phyloP scores from a whole-genome alignment of 495 filamentous ascomycete genomes.

The Daldinia concentrica region DNA sequence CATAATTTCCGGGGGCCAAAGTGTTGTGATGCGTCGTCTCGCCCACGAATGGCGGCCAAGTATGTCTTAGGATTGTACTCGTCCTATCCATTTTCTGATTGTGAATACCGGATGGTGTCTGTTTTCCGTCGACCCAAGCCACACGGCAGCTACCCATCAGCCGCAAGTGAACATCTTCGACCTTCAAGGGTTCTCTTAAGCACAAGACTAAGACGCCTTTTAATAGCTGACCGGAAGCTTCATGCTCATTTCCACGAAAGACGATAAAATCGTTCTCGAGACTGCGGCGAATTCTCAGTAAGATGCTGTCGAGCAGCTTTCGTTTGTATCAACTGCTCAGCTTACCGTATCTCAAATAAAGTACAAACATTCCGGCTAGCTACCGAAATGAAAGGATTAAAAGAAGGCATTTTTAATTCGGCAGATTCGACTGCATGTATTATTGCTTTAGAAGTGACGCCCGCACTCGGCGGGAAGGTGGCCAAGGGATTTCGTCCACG shows the following conservation, averaged over 20 bases:
- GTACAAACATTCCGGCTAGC: slow-evolving; percentile 54
- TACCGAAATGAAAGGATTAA: slow-evolving; percentile 60
- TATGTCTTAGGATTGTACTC: slow-evolving; percentile 54
- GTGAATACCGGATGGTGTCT: slow-evolving; percentile 59
- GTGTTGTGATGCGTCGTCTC: slow-evolving; percentile 62
- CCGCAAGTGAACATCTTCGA: slow-evolving; percentile 76
- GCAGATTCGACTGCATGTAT: slow-evolving; percentile 33
- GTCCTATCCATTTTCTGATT: slow-evolving; percentile 59
- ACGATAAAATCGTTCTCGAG: slow-evolving; percentile 82
- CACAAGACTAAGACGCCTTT: slow-evolving; percentile 81
- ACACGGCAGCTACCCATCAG: slow-evolving; percentile 76
- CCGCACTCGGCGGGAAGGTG: slow-evolving; percentile 32
- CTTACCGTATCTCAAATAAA: slow-evolving; percentile 66
- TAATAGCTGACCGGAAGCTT: slow-evolving; percentile 77
- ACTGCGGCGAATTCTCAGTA: slow-evolving; percentile 54
- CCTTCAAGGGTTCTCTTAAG: slow-evolving; percentile 70
- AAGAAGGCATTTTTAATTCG: slow-evolving; percentile 56
- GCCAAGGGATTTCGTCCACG: slow-evolving; percentile 31
- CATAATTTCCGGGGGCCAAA: slow-evolving; percentile 81
- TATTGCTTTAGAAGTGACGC: slow-evolving; percentile 32
- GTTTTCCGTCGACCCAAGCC: slow-evolving; percentile 64
- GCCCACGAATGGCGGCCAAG: slow-evolving; percentile 61
- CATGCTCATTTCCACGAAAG: slow-evolving; percentile 76
- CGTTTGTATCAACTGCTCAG: slow-evolving; percentile 9
- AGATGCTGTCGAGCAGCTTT: slow-evolving; percentile 3